Conservation (phyloP, 192 early-diverging fungal species). For the Podila verticillata region DNA sequence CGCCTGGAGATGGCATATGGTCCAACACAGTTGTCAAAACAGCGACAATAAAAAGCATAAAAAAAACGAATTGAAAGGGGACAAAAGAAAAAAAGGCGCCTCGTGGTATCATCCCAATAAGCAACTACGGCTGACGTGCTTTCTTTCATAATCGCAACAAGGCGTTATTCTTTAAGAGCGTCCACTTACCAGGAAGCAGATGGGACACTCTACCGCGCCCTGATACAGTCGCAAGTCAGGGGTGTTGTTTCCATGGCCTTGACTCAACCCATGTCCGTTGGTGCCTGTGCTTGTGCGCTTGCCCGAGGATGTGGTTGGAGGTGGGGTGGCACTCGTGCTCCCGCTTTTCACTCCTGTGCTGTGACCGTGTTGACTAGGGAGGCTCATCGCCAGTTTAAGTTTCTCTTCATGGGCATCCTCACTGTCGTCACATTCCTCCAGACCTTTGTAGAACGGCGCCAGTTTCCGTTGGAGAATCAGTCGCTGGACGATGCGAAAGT, state of each 20-base stretch:
- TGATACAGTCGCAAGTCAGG: constrained; percentile 55
- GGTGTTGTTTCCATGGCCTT: no score
- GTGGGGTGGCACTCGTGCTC: constrained; percentile 8
- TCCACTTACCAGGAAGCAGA: constrained; percentile 88
- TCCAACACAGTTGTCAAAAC: no score
- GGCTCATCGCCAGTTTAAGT: constrained; percentile 9
- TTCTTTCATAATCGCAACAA: constrained; percentile 1
- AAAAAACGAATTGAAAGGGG: no score
- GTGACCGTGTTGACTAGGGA: background rate
- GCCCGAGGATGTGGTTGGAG: constrained; percentile 16
- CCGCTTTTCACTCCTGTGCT: constrained; percentile 7
- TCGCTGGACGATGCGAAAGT: constrained; percentile 72
- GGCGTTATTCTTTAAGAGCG: background rate
- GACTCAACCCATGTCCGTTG: background rate
- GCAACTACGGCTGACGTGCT: background rate
- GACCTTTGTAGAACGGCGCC: constrained; percentile 90
- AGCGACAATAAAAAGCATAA: no score
- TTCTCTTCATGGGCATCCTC: constrained; percentile 49
- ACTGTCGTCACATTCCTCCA: constrained; percentile 68
- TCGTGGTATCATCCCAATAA: background rate
- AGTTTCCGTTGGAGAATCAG: constrained; percentile 80
- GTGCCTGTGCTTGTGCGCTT: constrained; percentile 2
- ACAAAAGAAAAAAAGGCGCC: no score
- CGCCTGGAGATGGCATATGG: no score
- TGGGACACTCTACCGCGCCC: constrained; percentile 89